phyloP scores from a whole-genome alignment of 2,329 filamentous ascomycete species.

The Trichoderma sp. region DNA sequence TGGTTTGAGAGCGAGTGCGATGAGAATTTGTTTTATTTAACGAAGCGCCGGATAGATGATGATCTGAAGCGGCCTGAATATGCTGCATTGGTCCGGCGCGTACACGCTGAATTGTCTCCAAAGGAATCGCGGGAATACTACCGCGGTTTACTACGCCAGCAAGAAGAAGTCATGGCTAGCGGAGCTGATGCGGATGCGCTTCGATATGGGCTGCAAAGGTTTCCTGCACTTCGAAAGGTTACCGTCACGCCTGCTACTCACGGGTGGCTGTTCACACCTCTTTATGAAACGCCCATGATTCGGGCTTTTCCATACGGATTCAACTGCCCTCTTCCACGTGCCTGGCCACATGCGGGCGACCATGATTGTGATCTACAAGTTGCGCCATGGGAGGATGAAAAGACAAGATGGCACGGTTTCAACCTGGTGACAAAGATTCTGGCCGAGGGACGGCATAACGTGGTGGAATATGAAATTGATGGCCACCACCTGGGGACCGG shows the following conservation, averaged over 20 bases:
- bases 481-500: not conserved
- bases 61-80: not conserved
- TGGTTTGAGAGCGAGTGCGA: not conserved
- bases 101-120: not conserved
- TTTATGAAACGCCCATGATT: slow-evolving; percentile 47
- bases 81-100: not conserved
- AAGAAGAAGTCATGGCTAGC: slow-evolving; percentile 35
- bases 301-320: slow-evolving; percentile 44
- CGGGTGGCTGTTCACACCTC: slow-evolving; percentile 38
- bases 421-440: not conserved
- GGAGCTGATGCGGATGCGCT: slow-evolving; percentile 37
- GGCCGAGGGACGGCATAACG: not conserved
- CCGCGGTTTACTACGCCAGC: slow-evolving; percentile 36
- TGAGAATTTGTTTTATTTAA: not conserved
- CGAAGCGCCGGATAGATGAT: not conserved
- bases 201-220: slow-evolving; percentile 36
- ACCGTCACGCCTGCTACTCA: slow-evolving; percentile 45
- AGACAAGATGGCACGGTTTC: not conserved
- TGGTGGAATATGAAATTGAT: not conserved
- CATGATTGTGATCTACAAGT: no score
- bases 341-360: slow-evolving; percentile 25
- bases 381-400: slow-evolving; percentile 25
- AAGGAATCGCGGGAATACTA: slow-evolving; percentile 28
- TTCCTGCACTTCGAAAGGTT: slow-evolving; percentile 41
- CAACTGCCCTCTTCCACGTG: slow-evolving; percentile 41